Evolutionary conservation across 108 stramenopile genomes (phyloP).

Genomic region (Chaetoceros tenuissimus): DNA sequence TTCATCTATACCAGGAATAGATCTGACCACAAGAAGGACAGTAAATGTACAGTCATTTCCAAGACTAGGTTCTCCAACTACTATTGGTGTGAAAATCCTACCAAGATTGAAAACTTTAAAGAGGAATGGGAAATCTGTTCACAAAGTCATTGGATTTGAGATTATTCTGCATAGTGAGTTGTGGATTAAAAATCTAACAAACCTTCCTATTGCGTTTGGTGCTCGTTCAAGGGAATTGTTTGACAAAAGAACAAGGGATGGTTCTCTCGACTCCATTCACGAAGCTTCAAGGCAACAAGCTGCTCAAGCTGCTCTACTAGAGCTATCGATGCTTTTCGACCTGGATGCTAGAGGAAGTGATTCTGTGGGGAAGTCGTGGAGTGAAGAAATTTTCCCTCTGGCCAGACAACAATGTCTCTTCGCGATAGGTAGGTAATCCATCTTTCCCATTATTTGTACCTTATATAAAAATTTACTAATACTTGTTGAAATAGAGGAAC

Average conservation of each 20-base stretch:
- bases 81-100: conserved; percentile 40
- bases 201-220: conserved; percentile 51
- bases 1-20: too few species aligned
- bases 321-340: conserved; percentile 59
- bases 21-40: conserved; percentile 18
- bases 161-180: conserved; percentile 54
- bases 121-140: not conserved
- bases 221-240: conserved; percentile 35
- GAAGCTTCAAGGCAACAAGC: conserved; percentile 29
- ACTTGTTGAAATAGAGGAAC: conserved; percentile 25
- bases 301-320: conserved; percentile 63
- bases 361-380: conserved; percentile 12
- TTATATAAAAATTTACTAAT: not conserved
- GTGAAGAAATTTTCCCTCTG: conserved; percentile 29
- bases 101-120: conserved; percentile 26
- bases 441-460: not conserved
- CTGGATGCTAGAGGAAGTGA: conserved; percentile 41
- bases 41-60: conserved; percentile 35
- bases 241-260: not conserved
- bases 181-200: conserved; percentile 54
- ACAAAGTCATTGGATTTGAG: conserved; percentile 23
- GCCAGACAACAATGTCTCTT: conserved; percentile 30
- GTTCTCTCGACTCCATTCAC: conserved; percentile 4
- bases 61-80: conserved; percentile 32
- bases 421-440: conserved; percentile 6